These are phyloP conservation scores for Chlorella variabilis DNA, from an alignment of 163 green algal species.

Conservation along the genomic window DNA sequence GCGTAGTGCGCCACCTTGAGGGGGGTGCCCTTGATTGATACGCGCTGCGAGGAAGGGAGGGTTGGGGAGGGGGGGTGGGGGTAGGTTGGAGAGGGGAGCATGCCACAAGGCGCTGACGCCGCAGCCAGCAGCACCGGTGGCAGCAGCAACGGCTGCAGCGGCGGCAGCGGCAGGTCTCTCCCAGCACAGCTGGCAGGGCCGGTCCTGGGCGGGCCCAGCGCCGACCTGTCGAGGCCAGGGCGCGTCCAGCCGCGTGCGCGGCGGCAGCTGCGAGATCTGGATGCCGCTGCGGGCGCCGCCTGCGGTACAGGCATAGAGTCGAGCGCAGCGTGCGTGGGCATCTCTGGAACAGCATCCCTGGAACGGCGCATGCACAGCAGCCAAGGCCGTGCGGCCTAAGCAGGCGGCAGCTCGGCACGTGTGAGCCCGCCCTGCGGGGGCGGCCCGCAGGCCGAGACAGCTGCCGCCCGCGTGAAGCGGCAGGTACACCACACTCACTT, in stretches of 20 bases:
- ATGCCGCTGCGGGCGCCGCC: slow-evolving; percentile 39
- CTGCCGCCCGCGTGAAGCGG: no score
- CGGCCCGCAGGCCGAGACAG: no score
- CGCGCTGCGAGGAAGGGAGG: slow-evolving; percentile 13
- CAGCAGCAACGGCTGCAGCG: not conserved
- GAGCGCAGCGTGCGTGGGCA: no score
- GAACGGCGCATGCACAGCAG: no score
- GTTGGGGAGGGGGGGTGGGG: no score
- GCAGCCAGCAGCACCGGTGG: no score
- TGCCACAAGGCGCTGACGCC: not conserved
- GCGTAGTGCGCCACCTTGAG: slow-evolving; percentile 68
- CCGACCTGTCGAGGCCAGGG: slow-evolving; percentile 76
- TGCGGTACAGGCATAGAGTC: not conserved
- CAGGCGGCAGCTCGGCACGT: not conserved
- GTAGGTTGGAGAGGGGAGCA: not conserved
- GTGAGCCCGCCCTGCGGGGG: no score
- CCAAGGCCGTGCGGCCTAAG: not conserved
- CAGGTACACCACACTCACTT: slow-evolving; percentile 46
- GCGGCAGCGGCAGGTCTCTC: not conserved
- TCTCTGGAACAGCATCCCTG: no score
- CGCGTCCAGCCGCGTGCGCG: slow-evolving; percentile 65
- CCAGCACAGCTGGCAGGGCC: not conserved
- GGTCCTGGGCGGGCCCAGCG: not conserved
- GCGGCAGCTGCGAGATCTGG: slow-evolving; percentile 84
- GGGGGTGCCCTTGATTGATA: slow-evolving; percentile 74